Conservation (phyloP, 2,329 filamentous ascomycete genomes). For the Pseudogymnoascus sp. region DNA sequence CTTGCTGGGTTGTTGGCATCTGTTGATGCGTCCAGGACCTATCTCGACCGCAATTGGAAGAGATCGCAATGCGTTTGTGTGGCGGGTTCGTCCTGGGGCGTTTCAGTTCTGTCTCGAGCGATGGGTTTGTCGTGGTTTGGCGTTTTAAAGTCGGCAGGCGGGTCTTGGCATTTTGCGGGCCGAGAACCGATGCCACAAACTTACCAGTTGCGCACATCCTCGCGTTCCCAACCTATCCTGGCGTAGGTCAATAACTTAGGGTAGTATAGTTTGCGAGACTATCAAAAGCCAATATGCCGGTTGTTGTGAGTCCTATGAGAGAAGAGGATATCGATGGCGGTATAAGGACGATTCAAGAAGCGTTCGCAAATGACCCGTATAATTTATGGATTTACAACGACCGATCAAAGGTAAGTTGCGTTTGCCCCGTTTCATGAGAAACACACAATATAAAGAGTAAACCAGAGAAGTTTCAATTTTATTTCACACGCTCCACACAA, state of each 20-base stretch:
- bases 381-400: conserved; percentile 58
- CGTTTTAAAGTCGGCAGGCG: background rate
- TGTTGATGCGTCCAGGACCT: background rate
- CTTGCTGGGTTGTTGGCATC: background rate
- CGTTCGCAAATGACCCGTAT: conserved; percentile 61
- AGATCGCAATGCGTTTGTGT: background rate
- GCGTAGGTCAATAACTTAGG: background rate
- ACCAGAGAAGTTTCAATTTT: background rate
- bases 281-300: conserved; percentile 34
- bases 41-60: background rate
- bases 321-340: conserved; percentile 56
- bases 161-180: background rate
- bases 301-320: conserved; percentile 49
- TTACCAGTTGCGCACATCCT: background rate
- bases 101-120: background rate
- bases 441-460: background rate
- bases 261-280: background rate
- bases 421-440: background rate
- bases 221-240: background rate
- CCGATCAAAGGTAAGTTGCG: conserved; percentile 41
- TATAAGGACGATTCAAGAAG: conserved; percentile 58
- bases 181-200: background rate
- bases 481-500: background rate
- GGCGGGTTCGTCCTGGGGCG: background rate
- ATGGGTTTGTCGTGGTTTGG: background rate